A percentile compares a stretch with the other conserved stretches of the same genome.
These are phyloP conservation scores for Salix caprea DNA, from an alignment of 345 rosid species.

Conservation along the genomic window DNA sequence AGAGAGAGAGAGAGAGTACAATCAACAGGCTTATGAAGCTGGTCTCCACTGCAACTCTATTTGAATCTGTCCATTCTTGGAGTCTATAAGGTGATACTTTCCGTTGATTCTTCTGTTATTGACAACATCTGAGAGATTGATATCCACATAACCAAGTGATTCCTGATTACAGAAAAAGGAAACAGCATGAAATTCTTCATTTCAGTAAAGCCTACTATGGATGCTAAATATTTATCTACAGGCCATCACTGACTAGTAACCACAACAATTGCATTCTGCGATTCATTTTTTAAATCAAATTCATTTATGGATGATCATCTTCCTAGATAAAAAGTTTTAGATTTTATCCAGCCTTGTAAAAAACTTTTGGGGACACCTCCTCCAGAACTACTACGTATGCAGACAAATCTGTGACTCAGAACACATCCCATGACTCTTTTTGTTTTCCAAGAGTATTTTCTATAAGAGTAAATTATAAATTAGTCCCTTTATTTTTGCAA, in stretches of 20 bases:
- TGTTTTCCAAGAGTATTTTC: not conserved
- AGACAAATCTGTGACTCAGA: no score
- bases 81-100: constrained; percentile 87
- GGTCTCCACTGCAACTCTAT: constrained; percentile 90
- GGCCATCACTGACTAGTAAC: not conserved
- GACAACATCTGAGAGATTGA: constrained; percentile 70
- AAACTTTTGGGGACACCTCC: not conserved
- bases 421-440: not conserved
- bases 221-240: not conserved
- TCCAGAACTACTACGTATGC: not conserved
- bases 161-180: constrained; percentile 44
- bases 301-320: not conserved
- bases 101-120: constrained; percentile 81
- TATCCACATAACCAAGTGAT: constrained; percentile 66
- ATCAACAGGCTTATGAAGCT: constrained; percentile 30
- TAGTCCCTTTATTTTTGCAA: no score
- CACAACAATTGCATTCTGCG: not conserved
- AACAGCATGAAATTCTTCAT: not conserved
- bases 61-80: constrained; percentile 78
- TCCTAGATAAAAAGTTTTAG: not conserved
- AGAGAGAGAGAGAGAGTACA: not conserved
- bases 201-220: not conserved
- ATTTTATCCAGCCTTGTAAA: not conserved
- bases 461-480: no score
- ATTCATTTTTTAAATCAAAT: not conserved